These are phyloP conservation scores for Sedum album DNA, from an alignment of 164 flowering plant genomes.

Conservation along the genomic window DNA sequence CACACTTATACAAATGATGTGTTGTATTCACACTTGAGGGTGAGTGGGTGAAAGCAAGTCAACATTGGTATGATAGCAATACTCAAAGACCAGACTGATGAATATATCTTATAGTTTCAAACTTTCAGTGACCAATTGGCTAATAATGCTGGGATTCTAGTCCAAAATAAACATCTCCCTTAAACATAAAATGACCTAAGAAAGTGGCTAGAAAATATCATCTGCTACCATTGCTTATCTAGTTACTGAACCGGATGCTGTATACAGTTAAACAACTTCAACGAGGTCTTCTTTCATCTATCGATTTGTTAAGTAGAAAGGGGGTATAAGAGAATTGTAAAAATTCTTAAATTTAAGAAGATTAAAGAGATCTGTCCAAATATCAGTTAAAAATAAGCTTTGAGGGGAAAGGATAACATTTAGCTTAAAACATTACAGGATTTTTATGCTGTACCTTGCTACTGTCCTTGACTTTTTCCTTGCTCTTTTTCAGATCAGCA, in stretches of 20 bases:
- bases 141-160: not conserved
- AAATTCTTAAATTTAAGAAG: not conserved
- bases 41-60: too few relatives aligned
- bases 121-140: not conserved
- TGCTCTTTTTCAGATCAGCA: conserved; percentile 50
- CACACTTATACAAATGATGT: not conserved
- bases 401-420: not conserved
- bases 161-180: not conserved
- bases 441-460: conserved; percentile 42
- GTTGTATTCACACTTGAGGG: not conserved
- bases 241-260: not conserved
- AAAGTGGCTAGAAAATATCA: not conserved
- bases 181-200: not conserved
- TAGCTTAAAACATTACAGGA: not conserved
- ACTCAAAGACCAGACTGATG: not conserved
- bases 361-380: not conserved
- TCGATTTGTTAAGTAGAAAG: not conserved
- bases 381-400: not conserved
- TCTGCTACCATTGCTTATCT: not conserved
- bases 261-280: not conserved
- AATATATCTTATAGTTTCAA: not conserved
- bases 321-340: not conserved
- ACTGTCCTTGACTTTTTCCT: conserved; percentile 29
- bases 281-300: not conserved
- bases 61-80: too few relatives aligned